Base-by-base conservation (phyloP, 2,329 filamentous ascomycete species). In the Penicillium aurantiogriseum region DNA sequence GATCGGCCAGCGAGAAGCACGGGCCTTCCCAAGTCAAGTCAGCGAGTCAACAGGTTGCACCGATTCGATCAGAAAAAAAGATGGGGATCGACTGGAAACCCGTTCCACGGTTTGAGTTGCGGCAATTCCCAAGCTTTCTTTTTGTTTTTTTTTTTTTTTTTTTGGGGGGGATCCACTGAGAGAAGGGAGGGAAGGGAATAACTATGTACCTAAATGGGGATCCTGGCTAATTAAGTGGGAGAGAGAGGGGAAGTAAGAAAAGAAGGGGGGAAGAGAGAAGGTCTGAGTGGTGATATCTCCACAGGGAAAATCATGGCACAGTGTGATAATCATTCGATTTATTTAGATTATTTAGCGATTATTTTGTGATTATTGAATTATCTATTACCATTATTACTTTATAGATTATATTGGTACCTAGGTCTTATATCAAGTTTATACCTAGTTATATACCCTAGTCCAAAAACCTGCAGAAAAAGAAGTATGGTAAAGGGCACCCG, bases 91-190 rank as follows among this genome's bases (percentile, higher is more conserved):
- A 51, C 58, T 61, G 39, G 42, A 44, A 38, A 25, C 39, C 54
- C 59, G 61, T 63, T 63, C 61, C 67, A 69, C 65, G 67, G 59
- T 60, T 57, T 54, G 59, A 61, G 49, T 54, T 64, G 63, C 64
- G 67, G 67, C 58, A 69, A 68, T 70, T 69, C 66, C 64, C 63
- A 67, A 63, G 65, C 60, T 66, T 67, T 56, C 42, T 57, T 50
- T 35, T 36, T 33, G 8, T 23, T 23, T 15, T 29, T 29, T 11
- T 4, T 4, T 5, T 31, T 31, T 31, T 31, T 15, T 33, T 33
- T 15, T 5, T 3, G 2, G 13, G 44, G 2, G 13, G 44, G 59
- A 36, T 53, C 53, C 56, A 59, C 52, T 61, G 54, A 48, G 47
- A 54, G 47, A 43, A 44, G 46, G 40, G 36, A 35, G 40, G 46